Evolutionary conservation across 2,329 filamentous ascomycete species (phyloP).

Genomic region (Sporothrix pallida): DNA sequence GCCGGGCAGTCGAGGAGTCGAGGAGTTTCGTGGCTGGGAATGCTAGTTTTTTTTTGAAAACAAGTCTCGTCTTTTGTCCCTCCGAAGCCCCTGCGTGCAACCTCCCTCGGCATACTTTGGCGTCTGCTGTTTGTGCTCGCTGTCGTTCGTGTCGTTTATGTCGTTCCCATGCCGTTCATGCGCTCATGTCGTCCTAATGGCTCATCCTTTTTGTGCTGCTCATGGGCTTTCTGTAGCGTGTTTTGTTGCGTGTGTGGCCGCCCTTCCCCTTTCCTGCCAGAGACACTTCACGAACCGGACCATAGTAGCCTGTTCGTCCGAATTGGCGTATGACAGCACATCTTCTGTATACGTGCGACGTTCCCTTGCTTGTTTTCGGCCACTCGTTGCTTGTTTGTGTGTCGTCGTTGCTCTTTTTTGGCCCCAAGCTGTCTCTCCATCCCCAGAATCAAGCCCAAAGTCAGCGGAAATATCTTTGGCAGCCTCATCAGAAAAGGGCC

Average conservation of each 20-base stretch:
- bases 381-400: not conserved
- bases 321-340: not conserved
- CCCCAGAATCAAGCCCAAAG: not conserved
- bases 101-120: not conserved
- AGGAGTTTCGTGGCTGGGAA: not conserved
- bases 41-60: not conserved
- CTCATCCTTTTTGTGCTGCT: not conserved
- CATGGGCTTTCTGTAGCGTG: not conserved
- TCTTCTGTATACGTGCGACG: not conserved
- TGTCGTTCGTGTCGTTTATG: conserved; percentile 10
- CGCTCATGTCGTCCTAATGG: not conserved
- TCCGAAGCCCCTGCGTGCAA: not conserved
- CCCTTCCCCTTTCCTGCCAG: not conserved
- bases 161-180: not conserved
- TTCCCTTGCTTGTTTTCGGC: not conserved
- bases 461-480: not conserved
- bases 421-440: conserved; percentile 4
- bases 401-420: not conserved
- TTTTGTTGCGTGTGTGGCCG: not conserved
- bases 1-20: no score
- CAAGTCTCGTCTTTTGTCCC: not conserved
- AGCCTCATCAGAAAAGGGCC: conserved; percentile 2
- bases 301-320: conserved; percentile 26
- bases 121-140: not conserved
- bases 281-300: conserved; percentile 20